Conservation (phyloP, 331 rosid genomes). For the Spiraea crenata region DNA sequence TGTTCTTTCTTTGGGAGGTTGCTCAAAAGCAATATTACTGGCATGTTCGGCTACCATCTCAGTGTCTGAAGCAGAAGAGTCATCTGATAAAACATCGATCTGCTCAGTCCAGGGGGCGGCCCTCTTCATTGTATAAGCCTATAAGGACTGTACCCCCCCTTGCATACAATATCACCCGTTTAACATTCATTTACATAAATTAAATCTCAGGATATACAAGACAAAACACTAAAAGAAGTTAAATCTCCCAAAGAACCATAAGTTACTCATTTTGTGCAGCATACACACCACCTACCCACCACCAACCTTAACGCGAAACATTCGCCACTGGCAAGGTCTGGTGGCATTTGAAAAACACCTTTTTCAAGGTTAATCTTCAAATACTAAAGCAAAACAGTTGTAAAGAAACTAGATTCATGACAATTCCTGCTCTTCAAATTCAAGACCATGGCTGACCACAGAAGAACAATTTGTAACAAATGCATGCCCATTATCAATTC, state of each 20-base stretch:
- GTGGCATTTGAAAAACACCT: not conserved
- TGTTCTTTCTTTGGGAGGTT: constrained; percentile 18
- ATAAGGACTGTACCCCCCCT: constrained; percentile 12
- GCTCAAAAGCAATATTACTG: not conserved
- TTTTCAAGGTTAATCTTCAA: not conserved
- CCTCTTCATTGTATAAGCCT: constrained; percentile 51
- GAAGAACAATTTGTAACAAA: not conserved
- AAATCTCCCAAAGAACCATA: not conserved
- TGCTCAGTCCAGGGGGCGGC: constrained; percentile 46
- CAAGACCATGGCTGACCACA: not conserved
- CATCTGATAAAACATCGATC: constrained; percentile 48
- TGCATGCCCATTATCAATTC: not conserved
- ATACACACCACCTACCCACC: not conserved
- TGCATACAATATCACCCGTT: not conserved
- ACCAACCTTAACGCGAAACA: not conserved
- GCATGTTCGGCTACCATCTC: constrained; percentile 22
- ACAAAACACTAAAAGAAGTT: not conserved
- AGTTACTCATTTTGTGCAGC: constrained; percentile 1
- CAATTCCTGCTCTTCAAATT: not conserved
- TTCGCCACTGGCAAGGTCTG: not conserved
- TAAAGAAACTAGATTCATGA: not conserved
- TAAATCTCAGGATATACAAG: not conserved
- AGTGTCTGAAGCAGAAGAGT: constrained; percentile 52
- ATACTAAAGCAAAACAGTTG: not conserved
- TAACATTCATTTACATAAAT: not conserved